Conservation (phyloP, 2,329 filamentous ascomycete genomes). For the Orbilia blumenaviensis region DNA sequence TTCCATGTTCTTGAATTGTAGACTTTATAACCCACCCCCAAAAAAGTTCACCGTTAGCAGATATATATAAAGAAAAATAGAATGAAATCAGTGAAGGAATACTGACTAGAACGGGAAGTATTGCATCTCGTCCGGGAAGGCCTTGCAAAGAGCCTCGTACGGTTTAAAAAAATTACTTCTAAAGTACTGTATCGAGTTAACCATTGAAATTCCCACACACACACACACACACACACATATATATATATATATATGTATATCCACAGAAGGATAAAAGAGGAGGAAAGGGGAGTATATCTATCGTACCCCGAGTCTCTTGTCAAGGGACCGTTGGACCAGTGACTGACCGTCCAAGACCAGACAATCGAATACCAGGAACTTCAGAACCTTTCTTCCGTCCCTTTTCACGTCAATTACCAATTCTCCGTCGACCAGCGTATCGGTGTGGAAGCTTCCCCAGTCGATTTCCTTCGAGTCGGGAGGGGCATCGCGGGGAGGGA, state of each 20-base stretch:
- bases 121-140: slow-evolving; percentile 74
- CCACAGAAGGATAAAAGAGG: background rate
- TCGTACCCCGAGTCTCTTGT: slow-evolving; percentile 77
- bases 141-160: slow-evolving; percentile 71
- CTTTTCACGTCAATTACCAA: slow-evolving; percentile 82
- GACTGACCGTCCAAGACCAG: slow-evolving; percentile 80
- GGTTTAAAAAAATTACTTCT: slow-evolving; percentile 78
- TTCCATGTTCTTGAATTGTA: slow-evolving; percentile 90
- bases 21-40: slow-evolving; percentile 56
- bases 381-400: slow-evolving; percentile 71
- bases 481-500: background rate
- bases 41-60: background rate
- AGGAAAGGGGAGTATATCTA: background rate
- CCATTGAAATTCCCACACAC: background rate
- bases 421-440: slow-evolving; percentile 90
- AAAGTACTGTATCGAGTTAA: slow-evolving; percentile 68
- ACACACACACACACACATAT: too few species aligned
- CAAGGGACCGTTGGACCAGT: slow-evolving; percentile 79
- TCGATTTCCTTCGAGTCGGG: slow-evolving; percentile 63
- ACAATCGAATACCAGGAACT: slow-evolving; percentile 93
- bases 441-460: slow-evolving; percentile 74
- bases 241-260: too few species aligned
- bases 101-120: slow-evolving; percentile 75
- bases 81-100: background rate
- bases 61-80: background rate